Base-by-base conservation (phyloP, 768 basidiomycete genomes). In the Trametopsis cervina region DNA sequence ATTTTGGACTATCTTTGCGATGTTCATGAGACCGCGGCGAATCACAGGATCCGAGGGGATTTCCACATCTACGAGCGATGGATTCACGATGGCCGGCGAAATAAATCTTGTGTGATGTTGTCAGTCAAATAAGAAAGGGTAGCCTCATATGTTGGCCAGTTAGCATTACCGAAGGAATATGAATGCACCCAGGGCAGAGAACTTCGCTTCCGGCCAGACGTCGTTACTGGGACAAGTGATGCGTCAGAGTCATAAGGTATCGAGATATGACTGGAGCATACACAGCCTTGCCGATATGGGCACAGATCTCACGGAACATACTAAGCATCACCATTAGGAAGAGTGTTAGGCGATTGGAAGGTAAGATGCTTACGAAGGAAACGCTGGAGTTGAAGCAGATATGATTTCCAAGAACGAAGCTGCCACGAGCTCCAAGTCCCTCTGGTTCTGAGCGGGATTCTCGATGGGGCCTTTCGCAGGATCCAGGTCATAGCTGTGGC, bases 1-100 rank as follows among this genome's bases (percentile, higher is more conserved):
- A 59, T 90, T 93, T 65, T 95, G 92, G 40, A 96, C 83, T 48
- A 94, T 82, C 68, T 94, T 96, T 38, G 90, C 88, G 53, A 96
- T 85, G 40, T 88, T 70, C 74, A 89, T 83, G 12, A 95, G 70
- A 15, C 89, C 91, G 36, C 86, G 80, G 15, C 88, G 83, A 44
- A 88, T 73, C 23, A 76, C 71, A 1, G 57, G 25, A 35, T 72
- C 85, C 50, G 75, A 73, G 0, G 88, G 85, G 0, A 90, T 59
- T 52, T 89, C 84, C 33, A 96, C 71, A 57, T 96, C 94, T 15
- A 96, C 79, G 9, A 70, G 79, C 57, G 90, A 88, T 0, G 93
- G 93, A 0, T 87, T 71, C 6, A 94, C 89, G 24, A 97, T 80
- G 0, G 91, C 89, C 33, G 94, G 94, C 29, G 86, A 90, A 50